Base-by-base conservation (phyloP, 2,329 filamentous ascomycete species). In the Fonsecaea monophora region DNA sequence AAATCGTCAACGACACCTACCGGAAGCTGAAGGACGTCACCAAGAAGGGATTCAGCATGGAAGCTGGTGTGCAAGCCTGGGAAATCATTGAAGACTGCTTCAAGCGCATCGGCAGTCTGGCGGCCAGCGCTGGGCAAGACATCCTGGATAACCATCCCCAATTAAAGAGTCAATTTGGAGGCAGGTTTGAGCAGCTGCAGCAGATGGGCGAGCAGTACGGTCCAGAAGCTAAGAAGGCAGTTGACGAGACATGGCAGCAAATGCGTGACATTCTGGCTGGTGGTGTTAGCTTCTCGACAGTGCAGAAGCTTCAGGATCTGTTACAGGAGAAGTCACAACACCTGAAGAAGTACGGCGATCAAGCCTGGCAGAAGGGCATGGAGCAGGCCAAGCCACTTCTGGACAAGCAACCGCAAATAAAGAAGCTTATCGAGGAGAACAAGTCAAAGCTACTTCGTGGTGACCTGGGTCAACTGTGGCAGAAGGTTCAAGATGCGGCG, bases 351-450 rank as follows among this genome's bases (percentile, higher is more conserved):
- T 78, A 92, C 1, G 89, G 89, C 25, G 89, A 92, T 48, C 84
- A 92, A 77, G 87, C 88, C 0, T 93, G 89, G 89, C 82, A 87
- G 70, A 90, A 91, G 80, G 89, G 86, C 0, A 75, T 91, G 55
- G 87, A 92, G 78, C 82, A 91, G 77, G 88, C 87, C 40, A 88
- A 90, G 81, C 89, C 90, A 0, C 86, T 87, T 66, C 83, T 93
- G 0, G 90, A 92, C 72, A 92, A 92, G 83, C 91, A 87, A 77
- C 89, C 90, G n/a, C 82, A 91, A 79, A 79, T 91, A 66, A 92
- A 92, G 82, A 82, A 92, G 77, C 77, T 92, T 0, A 75, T 93
- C 1, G 89, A 92, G 80, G 82, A 90, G 74, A 93, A 94, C 77
- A 83, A 84, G 55, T 87, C 90, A 64, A 78, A 83, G 0, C 78